Evolutionary conservation across 2,329 filamentous ascomycete genomes (phyloP).

Genomic region (Microcera coccophila): DNA sequence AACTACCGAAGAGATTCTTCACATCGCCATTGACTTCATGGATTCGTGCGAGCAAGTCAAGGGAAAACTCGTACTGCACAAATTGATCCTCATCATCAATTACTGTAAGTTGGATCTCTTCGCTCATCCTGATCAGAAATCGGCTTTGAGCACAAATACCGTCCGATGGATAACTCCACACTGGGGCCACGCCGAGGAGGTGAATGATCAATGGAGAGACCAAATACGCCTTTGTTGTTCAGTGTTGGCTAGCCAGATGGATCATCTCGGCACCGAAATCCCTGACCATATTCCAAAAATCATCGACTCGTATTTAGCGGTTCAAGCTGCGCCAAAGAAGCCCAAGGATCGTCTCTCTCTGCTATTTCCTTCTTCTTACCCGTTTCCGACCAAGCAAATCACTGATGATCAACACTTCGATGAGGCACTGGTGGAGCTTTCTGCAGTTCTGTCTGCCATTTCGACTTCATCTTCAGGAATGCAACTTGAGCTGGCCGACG

Average conservation of each 20-base stretch:
- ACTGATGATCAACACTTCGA: constrained; percentile 64
- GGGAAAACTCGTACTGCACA: constrained; percentile 87
- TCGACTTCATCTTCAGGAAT: constrained; percentile 68
- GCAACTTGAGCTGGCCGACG: constrained; percentile 68
- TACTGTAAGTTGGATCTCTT: constrained; percentile 82
- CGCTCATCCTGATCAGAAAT: constrained; percentile 68
- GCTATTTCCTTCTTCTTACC: constrained; percentile 84
- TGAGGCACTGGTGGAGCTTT: constrained; percentile 83
- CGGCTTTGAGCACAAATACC: constrained; percentile 73
- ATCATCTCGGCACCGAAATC: constrained; percentile 73
- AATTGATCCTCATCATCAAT: constrained; percentile 88
- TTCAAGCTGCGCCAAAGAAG: constrained; percentile 55
- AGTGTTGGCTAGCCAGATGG: constrained; percentile 80
- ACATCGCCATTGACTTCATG: constrained; percentile 89
- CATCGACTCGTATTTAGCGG: constrained; percentile 79
- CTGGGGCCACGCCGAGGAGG: constrained; percentile 72
- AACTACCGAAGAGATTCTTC: constrained; percentile 77
- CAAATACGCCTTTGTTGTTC: constrained; percentile 93
- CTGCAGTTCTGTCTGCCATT: constrained; percentile 78
- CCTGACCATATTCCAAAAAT: constrained; percentile 89
- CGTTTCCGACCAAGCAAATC: constrained; percentile 73
- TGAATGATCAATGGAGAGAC: constrained; percentile 84
- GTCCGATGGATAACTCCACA: constrained; percentile 89
- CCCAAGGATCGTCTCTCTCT: constrained; percentile 70
- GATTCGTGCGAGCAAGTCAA: constrained; percentile 84